Evolutionary conservation across 352 stramenopile genomes (phyloP).

Genomic region (Phytophthora uliginosa): DNA sequence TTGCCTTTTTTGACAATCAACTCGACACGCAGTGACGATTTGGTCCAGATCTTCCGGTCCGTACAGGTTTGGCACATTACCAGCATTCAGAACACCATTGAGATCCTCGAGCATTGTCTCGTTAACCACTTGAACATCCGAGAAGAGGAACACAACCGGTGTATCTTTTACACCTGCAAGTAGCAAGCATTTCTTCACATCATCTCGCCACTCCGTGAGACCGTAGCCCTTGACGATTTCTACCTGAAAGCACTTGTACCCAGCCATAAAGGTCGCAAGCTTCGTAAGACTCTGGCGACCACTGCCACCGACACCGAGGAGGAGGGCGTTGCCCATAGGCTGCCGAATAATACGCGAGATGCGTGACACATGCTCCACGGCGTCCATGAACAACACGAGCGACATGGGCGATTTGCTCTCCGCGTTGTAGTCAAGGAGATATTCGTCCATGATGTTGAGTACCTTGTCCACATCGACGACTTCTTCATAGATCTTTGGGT

Average conservation of each 20-base stretch:
- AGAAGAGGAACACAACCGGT: constrained; percentile 95
- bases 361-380: constrained; percentile 87
- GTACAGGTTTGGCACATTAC: constrained; percentile 96
- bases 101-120: constrained; percentile 97
- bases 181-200: constrained; percentile 93
- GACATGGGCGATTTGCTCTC: constrained; percentile 94
- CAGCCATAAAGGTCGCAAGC: constrained; percentile 94
- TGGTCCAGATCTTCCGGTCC: constrained; percentile 93
- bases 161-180: constrained; percentile 93
- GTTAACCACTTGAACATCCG: constrained; percentile 95
- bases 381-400: constrained; percentile 91
- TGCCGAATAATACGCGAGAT: constrained; percentile 87
- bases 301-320: constrained; percentile 94
- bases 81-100: constrained; percentile 96
- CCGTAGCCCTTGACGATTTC: constrained; percentile 97
- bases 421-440: constrained; percentile 92
- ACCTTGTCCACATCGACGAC: constrained; percentile 89
- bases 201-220: constrained; percentile 93
- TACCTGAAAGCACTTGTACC: constrained; percentile 95
- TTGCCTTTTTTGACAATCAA: constrained; percentile 94
- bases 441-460: constrained; percentile 90
- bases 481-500: constrained; percentile 92
- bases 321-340: constrained; percentile 90
- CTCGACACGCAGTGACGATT: constrained; percentile 91
- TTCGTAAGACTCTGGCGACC: constrained; percentile 94